phyloP scores from a whole-genome alignment of 805 yeast genomes.

The Wickerhamiella alocasiicola region DNA sequence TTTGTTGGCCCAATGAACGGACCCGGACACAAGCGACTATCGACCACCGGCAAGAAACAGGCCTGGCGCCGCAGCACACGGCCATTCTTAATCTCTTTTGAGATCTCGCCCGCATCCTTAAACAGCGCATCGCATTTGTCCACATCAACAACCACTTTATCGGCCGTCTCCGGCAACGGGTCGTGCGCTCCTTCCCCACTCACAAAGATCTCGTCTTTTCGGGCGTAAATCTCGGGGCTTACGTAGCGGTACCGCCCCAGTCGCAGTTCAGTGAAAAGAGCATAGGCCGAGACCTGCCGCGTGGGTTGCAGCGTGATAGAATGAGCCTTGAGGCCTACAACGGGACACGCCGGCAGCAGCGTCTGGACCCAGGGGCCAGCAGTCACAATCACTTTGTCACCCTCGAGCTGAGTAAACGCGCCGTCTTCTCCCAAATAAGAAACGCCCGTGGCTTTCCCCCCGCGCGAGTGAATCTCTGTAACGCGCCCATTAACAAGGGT shows the following conservation, averaged over 20 bases:
- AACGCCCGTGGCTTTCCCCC: conserved; percentile 25
- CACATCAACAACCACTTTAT: conserved; percentile 77
- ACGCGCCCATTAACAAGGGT: conserved; percentile 80
- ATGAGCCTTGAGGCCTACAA: conserved; percentile 87
- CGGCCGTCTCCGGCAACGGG: conserved; percentile 86
- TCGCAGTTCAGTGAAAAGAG: conserved; percentile 83
- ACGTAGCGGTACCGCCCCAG: conserved; percentile 51
- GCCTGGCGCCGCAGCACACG: conserved; percentile 77
- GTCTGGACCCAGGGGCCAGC: conserved; percentile 97
- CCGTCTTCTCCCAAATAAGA: not conserved
- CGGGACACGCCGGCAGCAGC: conserved; percentile 84
- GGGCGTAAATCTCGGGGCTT: conserved; percentile 88
- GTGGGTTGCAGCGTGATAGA: conserved; percentile 83
- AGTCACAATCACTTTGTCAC: conserved; percentile 69
- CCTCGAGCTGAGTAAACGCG: conserved; percentile 30
- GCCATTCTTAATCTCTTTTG: conserved; percentile 59
- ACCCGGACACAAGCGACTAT: conserved; percentile 84
- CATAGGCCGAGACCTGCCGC: conserved; percentile 76
- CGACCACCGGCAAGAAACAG: conserved; percentile 87
- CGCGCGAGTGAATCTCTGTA: conserved; percentile 38
- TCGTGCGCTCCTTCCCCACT: conserved; percentile 94
- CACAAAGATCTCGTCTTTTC: conserved; percentile 90
- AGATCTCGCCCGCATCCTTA: conserved; percentile 63
- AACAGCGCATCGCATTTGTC: conserved; percentile 83
- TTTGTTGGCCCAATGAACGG: conserved; percentile 92